Conservation (phyloP, 306 rosid genomes). For the Biancaea sappan region DNA sequence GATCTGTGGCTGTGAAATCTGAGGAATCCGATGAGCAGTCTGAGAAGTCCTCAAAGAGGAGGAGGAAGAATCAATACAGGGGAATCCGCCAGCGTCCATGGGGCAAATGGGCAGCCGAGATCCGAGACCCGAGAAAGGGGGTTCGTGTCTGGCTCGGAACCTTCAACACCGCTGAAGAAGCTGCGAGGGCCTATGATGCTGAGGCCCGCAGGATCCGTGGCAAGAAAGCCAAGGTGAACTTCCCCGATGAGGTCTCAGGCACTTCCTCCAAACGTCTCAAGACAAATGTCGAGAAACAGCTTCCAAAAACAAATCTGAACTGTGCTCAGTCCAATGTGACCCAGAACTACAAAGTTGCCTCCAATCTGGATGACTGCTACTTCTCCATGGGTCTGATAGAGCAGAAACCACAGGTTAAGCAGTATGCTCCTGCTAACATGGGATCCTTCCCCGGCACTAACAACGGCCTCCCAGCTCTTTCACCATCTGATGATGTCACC, state of each 20-base stretch:
- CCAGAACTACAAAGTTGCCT: conserved; percentile 43
- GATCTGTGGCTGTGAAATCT: conserved; percentile 50
- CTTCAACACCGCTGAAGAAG: conserved; percentile 97
- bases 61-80: conserved; percentile 86
- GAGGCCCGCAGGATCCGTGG: conserved; percentile 97
- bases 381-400: conserved; percentile 59
- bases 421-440: conserved; percentile 49
- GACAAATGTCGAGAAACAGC: conserved; percentile 43
- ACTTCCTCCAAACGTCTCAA: conserved; percentile 51
- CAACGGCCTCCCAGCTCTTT: conserved; percentile 36
- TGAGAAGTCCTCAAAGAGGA: conserved; percentile 71
- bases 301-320: conserved; percentile 42
- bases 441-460: conserved; percentile 45
- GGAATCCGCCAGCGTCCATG: conserved; percentile 99
- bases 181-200: conserved; percentile 97
- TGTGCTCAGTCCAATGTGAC: conserved; percentile 49
- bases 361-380: conserved; percentile 46
- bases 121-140: conserved; percentile 95
- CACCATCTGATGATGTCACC: conserved; percentile 41
- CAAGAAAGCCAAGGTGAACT: conserved; percentile 91
- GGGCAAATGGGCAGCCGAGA: conserved; percentile 99
- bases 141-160: conserved; percentile 99
- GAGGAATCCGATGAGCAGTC: conserved; percentile 55
- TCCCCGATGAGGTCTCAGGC: conserved; percentile 67
- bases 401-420: conserved; percentile 63